Percentiles rank a stretch among this genome's conserved stretches.
These are phyloP conservation scores for Lathyrus sativus DNA, from an alignment of 306 rosid genomes.

Conservation along the genomic window DNA sequence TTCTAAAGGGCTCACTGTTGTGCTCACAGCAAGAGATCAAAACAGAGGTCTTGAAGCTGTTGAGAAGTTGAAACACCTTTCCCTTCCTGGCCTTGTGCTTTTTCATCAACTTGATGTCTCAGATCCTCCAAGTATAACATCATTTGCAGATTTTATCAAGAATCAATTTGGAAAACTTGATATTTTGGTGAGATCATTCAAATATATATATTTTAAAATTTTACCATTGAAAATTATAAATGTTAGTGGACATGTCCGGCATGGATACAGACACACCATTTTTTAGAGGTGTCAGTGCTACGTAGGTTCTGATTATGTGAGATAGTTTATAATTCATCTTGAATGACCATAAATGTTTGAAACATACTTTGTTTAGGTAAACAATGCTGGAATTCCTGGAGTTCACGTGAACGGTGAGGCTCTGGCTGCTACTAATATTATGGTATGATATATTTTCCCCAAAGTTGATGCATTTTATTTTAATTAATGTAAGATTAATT, in stretches of 20 bases:
- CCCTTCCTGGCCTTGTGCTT: constrained; percentile 30
- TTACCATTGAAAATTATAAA: too few relatives aligned
- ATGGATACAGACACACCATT: too few relatives aligned
- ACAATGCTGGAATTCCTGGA: constrained; percentile 44
- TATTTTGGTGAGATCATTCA: constrained; percentile 44
- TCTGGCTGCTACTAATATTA: not conserved
- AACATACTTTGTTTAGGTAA: constrained; percentile 37
- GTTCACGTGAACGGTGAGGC: not conserved
- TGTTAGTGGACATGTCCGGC: too few relatives aligned
- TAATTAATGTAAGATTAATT: too few relatives aligned
- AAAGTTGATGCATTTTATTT: too few relatives aligned
- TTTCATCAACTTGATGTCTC: constrained; percentile 48
- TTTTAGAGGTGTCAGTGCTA: too few relatives aligned
- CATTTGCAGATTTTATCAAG: constrained; percentile 40
- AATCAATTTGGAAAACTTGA: constrained; percentile 49
- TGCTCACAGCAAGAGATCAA: constrained; percentile 45
- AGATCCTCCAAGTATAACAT: constrained; percentile 41
- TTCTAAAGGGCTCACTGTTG: constrained; percentile 44
- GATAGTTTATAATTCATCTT: not conserved
- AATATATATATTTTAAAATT: not conserved
- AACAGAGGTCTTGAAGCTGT: constrained; percentile 41
- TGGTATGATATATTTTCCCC: not conserved
- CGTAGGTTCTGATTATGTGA: too few relatives aligned
- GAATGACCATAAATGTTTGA: not conserved
- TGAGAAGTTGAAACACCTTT: constrained; percentile 36